Evolutionary conservation across 768 basidiomycete genomes (phyloP).

Genomic region (Podaxis pistillaris): DNA sequence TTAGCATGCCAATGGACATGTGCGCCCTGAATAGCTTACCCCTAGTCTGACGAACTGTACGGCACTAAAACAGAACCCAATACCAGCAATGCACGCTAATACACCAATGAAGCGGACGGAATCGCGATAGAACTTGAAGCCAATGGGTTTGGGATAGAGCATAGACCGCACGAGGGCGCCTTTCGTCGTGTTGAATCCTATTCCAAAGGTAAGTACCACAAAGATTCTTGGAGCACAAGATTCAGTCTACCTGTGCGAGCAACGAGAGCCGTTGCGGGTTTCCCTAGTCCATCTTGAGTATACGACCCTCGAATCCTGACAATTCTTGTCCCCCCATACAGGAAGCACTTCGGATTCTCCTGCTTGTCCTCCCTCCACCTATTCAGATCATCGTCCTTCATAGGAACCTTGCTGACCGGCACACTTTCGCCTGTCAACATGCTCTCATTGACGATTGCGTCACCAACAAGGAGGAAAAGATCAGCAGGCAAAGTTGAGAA

Average conservation of each 20-base stretch:
- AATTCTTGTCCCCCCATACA: slow-evolving; percentile 89
- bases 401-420: slow-evolving; percentile 88
- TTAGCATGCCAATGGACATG: not conserved
- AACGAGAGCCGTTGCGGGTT: slow-evolving; percentile 78
- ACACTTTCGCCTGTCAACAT: slow-evolving; percentile 99
- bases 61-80: slow-evolving; percentile 91
- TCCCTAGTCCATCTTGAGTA: slow-evolving; percentile 47
- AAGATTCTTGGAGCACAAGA: not conserved
- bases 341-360: slow-evolving; percentile 77
- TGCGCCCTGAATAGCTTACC: slow-evolving; percentile 41
- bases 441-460: slow-evolving; percentile 97
- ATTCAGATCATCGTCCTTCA: slow-evolving; percentile 73
- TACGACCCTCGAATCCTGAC: slow-evolving; percentile 76
- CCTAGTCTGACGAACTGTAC: slow-evolving; percentile 90
- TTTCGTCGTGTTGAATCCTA: slow-evolving; percentile 95
- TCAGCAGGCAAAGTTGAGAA: slow-evolving; percentile 84
- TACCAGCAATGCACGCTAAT: slow-evolving; percentile 83
- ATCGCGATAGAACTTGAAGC: slow-evolving; percentile 97
- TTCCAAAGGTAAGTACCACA: not conserved
- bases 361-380: slow-evolving; percentile 70
- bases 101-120: slow-evolving; percentile 90
- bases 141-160: slow-evolving; percentile 98
- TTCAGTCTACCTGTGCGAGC: slow-evolving; percentile 70
- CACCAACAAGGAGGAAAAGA: slow-evolving; percentile 88
- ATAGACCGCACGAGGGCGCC: slow-evolving; percentile 94